phyloP scores from a whole-genome alignment of 2,329 filamentous ascomycete genomes.

The Cladosporium colombiae region DNA sequence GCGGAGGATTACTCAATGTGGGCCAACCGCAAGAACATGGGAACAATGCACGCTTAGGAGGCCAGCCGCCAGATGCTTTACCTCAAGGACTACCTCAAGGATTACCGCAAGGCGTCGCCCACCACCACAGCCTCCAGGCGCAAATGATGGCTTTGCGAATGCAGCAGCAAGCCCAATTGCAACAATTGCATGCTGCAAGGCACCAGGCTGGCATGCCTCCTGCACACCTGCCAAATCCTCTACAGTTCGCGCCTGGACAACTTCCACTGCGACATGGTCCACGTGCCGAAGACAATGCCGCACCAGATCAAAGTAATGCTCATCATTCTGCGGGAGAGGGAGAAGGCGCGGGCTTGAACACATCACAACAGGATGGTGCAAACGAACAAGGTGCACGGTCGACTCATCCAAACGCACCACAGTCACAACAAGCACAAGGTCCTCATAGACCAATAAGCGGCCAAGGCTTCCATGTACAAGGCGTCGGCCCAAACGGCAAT shows the following conservation, averaged over 20 bases:
- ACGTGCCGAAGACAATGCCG: not conserved
- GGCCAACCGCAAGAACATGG: constrained; percentile 1
- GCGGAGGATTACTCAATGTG: constrained; percentile 3
- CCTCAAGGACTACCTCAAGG: not conserved
- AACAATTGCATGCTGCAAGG: constrained; percentile 20
- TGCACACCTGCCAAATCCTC: constrained; percentile 9
- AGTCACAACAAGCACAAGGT: constrained; percentile 13
- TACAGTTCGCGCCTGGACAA: not conserved
- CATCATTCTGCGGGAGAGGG: not conserved
- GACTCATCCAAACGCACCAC: not conserved
- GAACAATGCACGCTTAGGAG: not conserved
- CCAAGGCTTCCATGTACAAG: constrained; percentile 34
- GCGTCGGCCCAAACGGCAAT: constrained; percentile 33
- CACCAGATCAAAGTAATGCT: not conserved
- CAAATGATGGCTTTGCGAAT: constrained; percentile 20
- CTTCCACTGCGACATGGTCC: not conserved
- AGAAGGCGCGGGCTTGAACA: not conserved
- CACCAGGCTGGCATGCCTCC: not conserved
- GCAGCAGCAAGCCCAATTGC: constrained; percentile 24
- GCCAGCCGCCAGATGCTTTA: constrained; percentile 1
- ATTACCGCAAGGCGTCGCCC: not conserved
- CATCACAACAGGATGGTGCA: not conserved
- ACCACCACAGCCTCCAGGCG: constrained; percentile 3
- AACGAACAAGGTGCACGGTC: not conserved
- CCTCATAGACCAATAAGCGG: constrained; percentile 24